Base-by-base conservation (phyloP, 352 stramenopile genomes). In the Globisporangium barbulae region DNA sequence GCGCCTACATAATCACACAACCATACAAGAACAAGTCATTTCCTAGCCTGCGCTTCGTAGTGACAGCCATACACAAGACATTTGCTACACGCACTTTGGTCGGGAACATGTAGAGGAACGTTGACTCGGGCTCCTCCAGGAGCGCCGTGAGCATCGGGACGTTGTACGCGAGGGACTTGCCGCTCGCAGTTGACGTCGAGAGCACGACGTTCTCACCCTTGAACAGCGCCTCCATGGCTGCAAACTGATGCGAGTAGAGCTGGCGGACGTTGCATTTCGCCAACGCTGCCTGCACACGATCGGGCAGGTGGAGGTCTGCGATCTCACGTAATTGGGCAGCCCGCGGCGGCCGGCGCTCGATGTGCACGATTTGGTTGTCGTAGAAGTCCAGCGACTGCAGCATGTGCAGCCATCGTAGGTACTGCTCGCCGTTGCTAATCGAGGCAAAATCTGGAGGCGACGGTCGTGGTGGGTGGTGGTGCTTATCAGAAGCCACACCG, bases 131-230 rank as follows among this genome's bases (percentile, higher is more conserved):
- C n/a, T 83, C 83, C 45, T 75, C 59, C 1, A 93, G 63, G 37
- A 91, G 78, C 69, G 64, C 78, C 67, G 88, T 66, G 25, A 99
- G 70, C 64, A 98, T 97, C 12, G 97, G 97, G 6, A 99, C 68
- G 62, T 97, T 94, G 79, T 98, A 99, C 28, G 96, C 94, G n/a
- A 99, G 72, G 8, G 89, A 98, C 73, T 99, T 99, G 2, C 97
- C 97, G 47, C 85, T 98, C 15, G 96, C 96, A 13, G 97, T 99
- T 6, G 96, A 89, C 28, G 97, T 99, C 9, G 91, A 98, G 30
- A 99, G 78, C 49, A 98, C 82, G 6, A 97, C 97, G 64, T 99
- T 97, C 48, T 88, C 74, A 42, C 88, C 91, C 28, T 75, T 60
- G 39, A 90, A 61, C 6, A 95, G 81, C 5, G 96, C 93, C 39